Base-by-base conservation (phyloP, 306 rosid species). In the cucumber (Cucumis sativus) region DNA sequence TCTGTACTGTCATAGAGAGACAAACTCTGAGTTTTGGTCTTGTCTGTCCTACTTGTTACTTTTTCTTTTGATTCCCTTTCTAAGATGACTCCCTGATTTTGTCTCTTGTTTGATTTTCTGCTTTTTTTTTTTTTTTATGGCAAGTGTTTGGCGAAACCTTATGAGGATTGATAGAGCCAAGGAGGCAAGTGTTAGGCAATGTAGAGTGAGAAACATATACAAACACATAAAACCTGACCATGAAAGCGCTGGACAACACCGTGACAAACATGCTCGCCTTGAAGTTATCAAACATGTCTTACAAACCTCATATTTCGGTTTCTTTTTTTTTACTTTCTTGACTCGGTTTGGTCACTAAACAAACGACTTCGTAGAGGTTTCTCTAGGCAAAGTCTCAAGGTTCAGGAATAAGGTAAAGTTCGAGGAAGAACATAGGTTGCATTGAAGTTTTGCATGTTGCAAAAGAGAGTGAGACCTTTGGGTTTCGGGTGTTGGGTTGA, bases 131-230 rank as follows among this genome's bases (percentile, higher is more conserved):
- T 33, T 33, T 33, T 28, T 47, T 70, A 71, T 47, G 76, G 76
- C 76, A 71, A 47, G 76, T 71, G 76, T 71, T 71, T 71, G 76
- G 60, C 59, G 15, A 71, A 47, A 9, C 76, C 74, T 68, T 68
- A 21, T 49, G 76, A 39, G 15, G 21, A 71, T 10, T 1, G 60
- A 25, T 12, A 15, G 41, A 49, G 43, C n/a, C 74, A 43, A 37
- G 12, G 56, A 45, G 33, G 35, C 54, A 41, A n/a, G 74, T 40
- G 54, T 41, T 14, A 4, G 59, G 76, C 41, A 15, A 14, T 66
- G 13, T 14, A 71, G 41, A 47, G 76, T 45, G 76, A 71, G 12
- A 71, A 43, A 20, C 74, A 68, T n/a, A 43, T n/a, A 40, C 73
- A 66, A 16, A 33, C 64, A 58, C 64, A 4, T 5, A 47, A 28